Base-by-base conservation (phyloP, 2,329 filamentous ascomycete species). In the Dothiorella sarmentorum region DNA sequence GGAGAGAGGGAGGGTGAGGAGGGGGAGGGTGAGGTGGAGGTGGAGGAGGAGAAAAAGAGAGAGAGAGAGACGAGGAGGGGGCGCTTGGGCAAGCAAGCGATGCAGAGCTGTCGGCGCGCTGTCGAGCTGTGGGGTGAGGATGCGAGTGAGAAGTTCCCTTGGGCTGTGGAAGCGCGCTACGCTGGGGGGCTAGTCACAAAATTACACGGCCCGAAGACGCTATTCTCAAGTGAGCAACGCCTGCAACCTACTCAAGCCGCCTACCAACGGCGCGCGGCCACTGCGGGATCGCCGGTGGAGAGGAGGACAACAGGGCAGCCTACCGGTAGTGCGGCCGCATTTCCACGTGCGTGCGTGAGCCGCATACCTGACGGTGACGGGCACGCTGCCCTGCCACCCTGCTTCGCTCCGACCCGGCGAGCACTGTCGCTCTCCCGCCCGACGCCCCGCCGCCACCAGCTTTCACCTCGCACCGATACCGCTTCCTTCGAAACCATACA, bases 21-120 rank as follows among this genome's bases (percentile, higher is more conserved):
- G 64, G 58, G 58, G 58, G 56, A 61, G 60, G 59, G 56, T 58
- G 66, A 69, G 71, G 67, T 69, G 68, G 67, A 70, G 69, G 67
- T 66, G 56, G 62, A 51, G 63, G 65, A 61, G 64, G 64, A 55
- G 59, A 64, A 57, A 31, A 37, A 47, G 37, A 58, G 60, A 58
- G 53, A 62, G 27, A 47, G 37, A 58, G 60, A 58, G 53, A 62
- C 40, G 53, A 45, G 53, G 29, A 35, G 40, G 45, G 37, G 38
- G 53, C 38, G 53, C 29, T 43, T 47, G 35, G 44, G 40, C 56
- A 47, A 49, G 44, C 35, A 55, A 55, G 60, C 38, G 33, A 40
- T 51, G 47, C 49, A 59, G 58, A 33, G 60, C 59, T 60, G 24
- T 60, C 40, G 58, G 45, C 61, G 18, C 49, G 44, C 38, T 20